phyloP scores from a whole-genome alignment of 2,329 filamentous ascomycete species.

The Rhynchosporium agropyri region DNA sequence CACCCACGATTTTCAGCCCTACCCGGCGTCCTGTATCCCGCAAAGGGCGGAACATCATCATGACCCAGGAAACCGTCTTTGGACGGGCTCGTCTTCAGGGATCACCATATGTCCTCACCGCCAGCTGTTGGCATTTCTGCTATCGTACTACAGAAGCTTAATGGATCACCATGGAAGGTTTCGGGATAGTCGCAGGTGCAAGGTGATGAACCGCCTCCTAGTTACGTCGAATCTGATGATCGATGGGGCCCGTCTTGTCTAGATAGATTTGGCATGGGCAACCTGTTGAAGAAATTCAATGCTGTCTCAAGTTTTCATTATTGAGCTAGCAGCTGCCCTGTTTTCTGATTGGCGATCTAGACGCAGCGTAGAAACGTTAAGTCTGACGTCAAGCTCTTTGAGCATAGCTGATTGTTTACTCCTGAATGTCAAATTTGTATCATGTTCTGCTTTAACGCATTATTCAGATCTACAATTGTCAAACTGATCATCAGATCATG shows the following conservation, averaged over 20 bases:
- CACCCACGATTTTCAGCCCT: constrained; percentile 30
- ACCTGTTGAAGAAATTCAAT: not conserved
- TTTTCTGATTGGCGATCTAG: not conserved
- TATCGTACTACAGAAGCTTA: constrained; percentile 14
- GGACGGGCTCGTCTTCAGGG: constrained; percentile 14
- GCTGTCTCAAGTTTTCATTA: not conserved
- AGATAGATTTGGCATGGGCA: constrained; percentile 8
- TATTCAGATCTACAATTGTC: not conserved
- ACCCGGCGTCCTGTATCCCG: constrained; percentile 28
- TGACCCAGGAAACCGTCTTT: constrained; percentile 12
- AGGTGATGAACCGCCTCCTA: not conserved
- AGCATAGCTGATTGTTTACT: not conserved
- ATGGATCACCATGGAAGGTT: constrained; percentile 13
- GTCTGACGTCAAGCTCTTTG: not conserved
- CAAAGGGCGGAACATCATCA: constrained; percentile 4
- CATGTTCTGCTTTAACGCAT: not conserved
- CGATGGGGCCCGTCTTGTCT: not conserved
- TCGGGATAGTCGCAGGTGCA: constrained; percentile 4
- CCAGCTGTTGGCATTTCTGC: not conserved
- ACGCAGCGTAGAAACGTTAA: constrained; percentile 1
- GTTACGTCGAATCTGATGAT: not conserved
- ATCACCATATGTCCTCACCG: constrained; percentile 15
- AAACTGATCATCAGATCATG: not conserved
- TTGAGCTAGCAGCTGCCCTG: constrained; percentile 5
- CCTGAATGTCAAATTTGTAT: not conserved